Conservation (phyloP, 192 early-diverging fungal species). For the Podila horticola region DNA sequence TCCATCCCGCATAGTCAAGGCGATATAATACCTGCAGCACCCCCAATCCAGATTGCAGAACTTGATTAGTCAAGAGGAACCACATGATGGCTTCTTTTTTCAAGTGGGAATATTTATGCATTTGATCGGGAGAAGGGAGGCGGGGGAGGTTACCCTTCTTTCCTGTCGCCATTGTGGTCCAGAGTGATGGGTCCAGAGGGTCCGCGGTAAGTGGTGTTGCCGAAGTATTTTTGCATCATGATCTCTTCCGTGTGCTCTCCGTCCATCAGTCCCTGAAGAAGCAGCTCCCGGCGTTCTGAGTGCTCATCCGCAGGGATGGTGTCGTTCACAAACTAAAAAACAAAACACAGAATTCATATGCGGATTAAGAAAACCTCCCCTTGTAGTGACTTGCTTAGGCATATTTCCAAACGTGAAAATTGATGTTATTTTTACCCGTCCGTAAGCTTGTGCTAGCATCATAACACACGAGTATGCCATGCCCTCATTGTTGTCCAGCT, state of each 20-base stretch:
- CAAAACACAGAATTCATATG: background rate
- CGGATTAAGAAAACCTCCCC: background rate
- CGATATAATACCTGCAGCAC: conserved; percentile 5
- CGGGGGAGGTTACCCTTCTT: conserved; percentile 9
- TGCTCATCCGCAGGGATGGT: conserved; percentile 1
- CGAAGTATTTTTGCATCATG: background rate
- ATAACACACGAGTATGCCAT: conserved; percentile 63
- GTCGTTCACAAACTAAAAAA: background rate
- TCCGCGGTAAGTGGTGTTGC: conserved; percentile 8
- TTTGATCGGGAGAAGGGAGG: background rate
- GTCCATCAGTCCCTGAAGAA: background rate
- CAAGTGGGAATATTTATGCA: too few species aligned
- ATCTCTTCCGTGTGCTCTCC: conserved; percentile 11
- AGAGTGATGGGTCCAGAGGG: conserved; percentile 22
- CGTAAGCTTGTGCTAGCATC: conserved; percentile 56
- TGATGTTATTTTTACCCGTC: background rate
- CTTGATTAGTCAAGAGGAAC: too few species aligned
- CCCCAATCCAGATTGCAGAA: background rate
- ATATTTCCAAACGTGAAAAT: too few species aligned
- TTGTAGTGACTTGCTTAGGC: too few species aligned
- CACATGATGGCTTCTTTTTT: too few species aligned
- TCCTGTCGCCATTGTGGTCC: conserved; percentile 17
- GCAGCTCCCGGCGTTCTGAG: background rate
- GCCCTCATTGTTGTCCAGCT: conserved; percentile 50
- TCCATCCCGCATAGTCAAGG: conserved; percentile 12